Evolutionary conservation across 768 basidiomycete species (phyloP).

Genomic region (Boletus subparvulus): DNA sequence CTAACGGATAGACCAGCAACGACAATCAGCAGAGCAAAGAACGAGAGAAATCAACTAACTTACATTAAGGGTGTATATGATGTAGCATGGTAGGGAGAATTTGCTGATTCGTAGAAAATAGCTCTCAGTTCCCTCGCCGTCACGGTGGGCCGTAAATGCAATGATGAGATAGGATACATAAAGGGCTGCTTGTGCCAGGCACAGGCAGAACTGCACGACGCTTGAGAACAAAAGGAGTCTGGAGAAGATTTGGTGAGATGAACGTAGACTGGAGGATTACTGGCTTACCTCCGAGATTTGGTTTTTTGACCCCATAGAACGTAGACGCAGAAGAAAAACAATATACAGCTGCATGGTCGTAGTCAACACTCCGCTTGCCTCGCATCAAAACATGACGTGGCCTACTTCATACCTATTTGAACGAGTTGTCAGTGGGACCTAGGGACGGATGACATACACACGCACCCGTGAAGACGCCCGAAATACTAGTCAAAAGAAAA

Average conservation of each 20-base stretch:
- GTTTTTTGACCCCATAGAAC: conserved; percentile 13
- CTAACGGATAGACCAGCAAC: not conserved
- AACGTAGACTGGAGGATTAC: not conserved
- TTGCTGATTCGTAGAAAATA: not conserved
- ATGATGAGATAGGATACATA: not conserved
- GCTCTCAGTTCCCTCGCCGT: not conserved
- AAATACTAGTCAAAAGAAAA: conserved; percentile 7
- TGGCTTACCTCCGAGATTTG: not conserved
- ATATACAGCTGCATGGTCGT: conserved; percentile 5
- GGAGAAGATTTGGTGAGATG: not conserved
- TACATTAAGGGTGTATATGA: conserved; percentile 20
- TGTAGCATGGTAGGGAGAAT: conserved; percentile 12
- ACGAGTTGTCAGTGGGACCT: not conserved
- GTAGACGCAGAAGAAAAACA: conserved; percentile 22
- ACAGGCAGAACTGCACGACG: conserved; percentile 18
- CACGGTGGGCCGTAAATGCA: not conserved
- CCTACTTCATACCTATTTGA: conserved; percentile 20
- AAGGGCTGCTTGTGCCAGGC: conserved; percentile 5
- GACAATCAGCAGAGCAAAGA: not conserved
- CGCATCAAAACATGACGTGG: not conserved
- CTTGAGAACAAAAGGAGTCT: conserved; percentile 16
- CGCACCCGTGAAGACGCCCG: conserved; percentile 16
- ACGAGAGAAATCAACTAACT: not conserved
- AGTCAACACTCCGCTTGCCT: not conserved
- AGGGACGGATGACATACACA: not conserved